Evolutionary conservation across 176 grass and related monocot species (phyloP).

Genomic region (Musa troglodytarum): DNA sequence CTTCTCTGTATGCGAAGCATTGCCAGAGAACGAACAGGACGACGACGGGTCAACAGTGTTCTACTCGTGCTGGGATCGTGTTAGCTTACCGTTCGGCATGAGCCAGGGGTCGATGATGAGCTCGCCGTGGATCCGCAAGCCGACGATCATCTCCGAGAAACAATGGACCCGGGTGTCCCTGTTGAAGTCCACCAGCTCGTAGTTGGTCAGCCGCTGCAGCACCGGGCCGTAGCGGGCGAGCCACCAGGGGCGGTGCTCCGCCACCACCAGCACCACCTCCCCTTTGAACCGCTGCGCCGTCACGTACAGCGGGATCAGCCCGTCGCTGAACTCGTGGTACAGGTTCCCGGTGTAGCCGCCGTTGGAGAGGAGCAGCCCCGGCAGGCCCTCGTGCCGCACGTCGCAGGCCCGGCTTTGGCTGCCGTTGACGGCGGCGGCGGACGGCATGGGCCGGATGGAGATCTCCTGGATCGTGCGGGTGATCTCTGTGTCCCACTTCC

Average conservation of each 20-base stretch:
- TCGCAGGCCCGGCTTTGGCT: slow-evolving; percentile 37
- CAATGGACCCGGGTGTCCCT: slow-evolving; percentile 78
- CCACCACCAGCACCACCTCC: slow-evolving; percentile 84
- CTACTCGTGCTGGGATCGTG: no score
- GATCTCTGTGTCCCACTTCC: slow-evolving; percentile 78
- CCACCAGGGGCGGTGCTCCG: slow-evolving; percentile 91
- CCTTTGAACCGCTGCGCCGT: slow-evolving; percentile 71
- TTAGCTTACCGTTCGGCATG: slow-evolving; percentile 58
- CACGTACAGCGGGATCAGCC: slow-evolving; percentile 82
- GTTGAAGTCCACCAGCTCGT: slow-evolving; percentile 72
- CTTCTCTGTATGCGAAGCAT: neutral
- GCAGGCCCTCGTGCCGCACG: slow-evolving; percentile 50
- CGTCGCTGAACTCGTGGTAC: slow-evolving; percentile 99
- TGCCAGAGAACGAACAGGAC: neutral
- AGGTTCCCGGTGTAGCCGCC: slow-evolving; percentile 98
- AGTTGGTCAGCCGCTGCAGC: slow-evolving; percentile 65
- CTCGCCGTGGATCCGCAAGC: slow-evolving; percentile 87
- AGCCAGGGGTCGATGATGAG: slow-evolving; percentile 77
- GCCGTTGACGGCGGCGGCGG: neutral
- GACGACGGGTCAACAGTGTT: neutral
- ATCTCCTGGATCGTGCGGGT: slow-evolving; percentile 73
- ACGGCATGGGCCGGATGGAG: slow-evolving; percentile 25
- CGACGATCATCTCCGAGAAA: slow-evolving; percentile 86
- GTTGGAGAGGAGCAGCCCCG: slow-evolving; percentile 85
- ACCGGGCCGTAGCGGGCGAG: slow-evolving; percentile 58